Percentiles rank a stretch among this genome's conserved stretches.
phyloP scores from a whole-genome alignment of 192 early-diverging fungal genomes.

The Coemansia sp. region DNA sequence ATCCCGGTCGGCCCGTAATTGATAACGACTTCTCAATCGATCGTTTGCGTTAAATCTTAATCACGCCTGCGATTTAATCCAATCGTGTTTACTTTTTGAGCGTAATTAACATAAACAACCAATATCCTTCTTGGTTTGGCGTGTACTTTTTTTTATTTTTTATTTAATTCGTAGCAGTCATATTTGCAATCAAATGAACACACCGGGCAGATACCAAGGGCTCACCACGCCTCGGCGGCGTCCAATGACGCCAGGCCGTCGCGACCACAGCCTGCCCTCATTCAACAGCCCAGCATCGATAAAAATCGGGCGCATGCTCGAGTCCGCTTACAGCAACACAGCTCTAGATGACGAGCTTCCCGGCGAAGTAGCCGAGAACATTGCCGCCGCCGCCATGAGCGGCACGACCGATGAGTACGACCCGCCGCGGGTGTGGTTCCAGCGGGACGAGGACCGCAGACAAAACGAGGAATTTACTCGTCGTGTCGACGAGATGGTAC shows the following conservation, averaged over 20 bases:
- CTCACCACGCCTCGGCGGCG: conserved; percentile 46
- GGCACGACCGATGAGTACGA: conserved; percentile 47
- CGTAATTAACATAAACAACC: neutral
- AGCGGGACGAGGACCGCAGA: conserved; percentile 42
- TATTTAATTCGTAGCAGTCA: neutral
- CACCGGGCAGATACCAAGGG: conserved; percentile 23
- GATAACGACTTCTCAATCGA: too few relatives aligned
- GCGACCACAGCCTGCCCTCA: conserved; percentile 40
- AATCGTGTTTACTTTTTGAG: neutral
- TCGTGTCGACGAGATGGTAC: conserved; percentile 47
- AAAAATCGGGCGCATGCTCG: conserved; percentile 36
- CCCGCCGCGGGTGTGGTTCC: conserved; percentile 51
- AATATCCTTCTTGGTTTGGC: neutral
- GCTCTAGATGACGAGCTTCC: conserved; percentile 32
- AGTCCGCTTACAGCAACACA: conserved; percentile 18
- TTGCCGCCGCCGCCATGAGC: conserved; percentile 21
- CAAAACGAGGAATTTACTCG: conserved; percentile 46
- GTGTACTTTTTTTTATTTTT: neutral
- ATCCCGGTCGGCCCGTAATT: too few relatives aligned
- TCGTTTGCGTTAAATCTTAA: too few relatives aligned
- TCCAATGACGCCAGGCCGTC: conserved; percentile 45
- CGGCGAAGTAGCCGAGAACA: conserved; percentile 19
- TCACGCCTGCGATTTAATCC: too few relatives aligned
- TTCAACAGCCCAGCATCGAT: conserved; percentile 50
- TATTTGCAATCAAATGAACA: conserved; percentile 24